Evolutionary conservation across 2,329 filamentous ascomycete genomes (phyloP), one percentile per base, ranked within the genome.

Genomic region (Chaetomium strumarium): DNA sequence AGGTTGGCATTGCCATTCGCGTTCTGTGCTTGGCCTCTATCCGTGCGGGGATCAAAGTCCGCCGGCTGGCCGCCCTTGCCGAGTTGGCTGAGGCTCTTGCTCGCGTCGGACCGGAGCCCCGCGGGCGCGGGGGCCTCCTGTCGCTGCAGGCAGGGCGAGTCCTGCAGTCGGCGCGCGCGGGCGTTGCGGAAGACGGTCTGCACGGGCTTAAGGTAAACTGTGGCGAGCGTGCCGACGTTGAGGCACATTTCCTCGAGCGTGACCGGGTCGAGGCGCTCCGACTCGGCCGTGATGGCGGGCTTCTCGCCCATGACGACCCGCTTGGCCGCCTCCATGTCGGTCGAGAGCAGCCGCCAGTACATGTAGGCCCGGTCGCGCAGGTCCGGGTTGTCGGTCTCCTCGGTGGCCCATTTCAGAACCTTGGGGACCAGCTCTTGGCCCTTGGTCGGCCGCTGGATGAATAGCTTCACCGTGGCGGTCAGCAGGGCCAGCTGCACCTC

Each of bases 381-480:
- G 70, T 99, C 93, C 0, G 93, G 93, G 69, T 99, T 96, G 66
- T 99, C 93, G n/a, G 92, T 97, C 68, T 97, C 93, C 68, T 97
- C 93, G 0, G 93, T 99, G 5, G 93, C 95, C 92, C 93, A 97
- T 70, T 97, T 97, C 46, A 99, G 76, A 2, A 97, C 92, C 64
- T 90, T 90, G 1, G 92, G 93, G 0, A 99, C 92, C 7, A 99
- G 77, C 48, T 95, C 85, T 64, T 96, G 91, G 24, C 90, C 93
- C 66, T 95, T 95, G 14, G 91, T 96, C 0, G 93, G 93, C 19
- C 93, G 82, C 67, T 97, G 93, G 60, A 99, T 96, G 71, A 99
- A 99, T 2, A 99, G 78, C 70, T 99, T 99, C 34, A 99, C 93
- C 0, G 93, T 97, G 9, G 93, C 93, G 0, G 93, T 99, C 31